Base-by-base conservation (phyloP, 176 grass and related monocot genomes). In the Pharus latifolius region DNA sequence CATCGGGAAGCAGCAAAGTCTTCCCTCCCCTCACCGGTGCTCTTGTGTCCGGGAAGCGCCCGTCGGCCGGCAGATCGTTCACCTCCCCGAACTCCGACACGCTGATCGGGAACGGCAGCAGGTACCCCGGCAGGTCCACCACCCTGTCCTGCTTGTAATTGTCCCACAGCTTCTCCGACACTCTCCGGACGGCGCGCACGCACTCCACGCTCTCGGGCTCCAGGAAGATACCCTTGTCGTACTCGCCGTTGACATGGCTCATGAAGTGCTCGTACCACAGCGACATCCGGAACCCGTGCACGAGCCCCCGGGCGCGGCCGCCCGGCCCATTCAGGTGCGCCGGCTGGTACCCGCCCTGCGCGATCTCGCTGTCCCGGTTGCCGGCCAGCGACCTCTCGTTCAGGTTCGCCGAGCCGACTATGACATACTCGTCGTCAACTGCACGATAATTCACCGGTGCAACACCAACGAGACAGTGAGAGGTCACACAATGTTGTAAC, bases 361-460 rank as follows among this genome's bases (percentile, higher is more conserved):
- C 86, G 45, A 97, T 97, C 86, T 97, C 94, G 12, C 74, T 90
- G 66, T 97, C 94, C 68, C 94, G 26, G 71, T 97, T 56, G 24
- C 94, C 86, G 1, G 89, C 89, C 41, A 97, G 94, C 49, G 94
- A 97, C 43, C 94, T 78, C 78, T 97, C 83, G 77, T 97, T 92
- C 65, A 92, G 77, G 84, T 97, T 97, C 62, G 94, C 89, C 23
- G 89, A 98, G 30, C 94, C 89, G 6, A 98, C 71, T 16, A 98
- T 83, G 49, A 93, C 87, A 17, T 98, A 98, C 66, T 92, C 94
- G 25, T 92, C 89, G 22, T 92, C 86, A 43, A 92, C 89, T 92
- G 70, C 54, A 13, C 18, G 75, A 16, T 26, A 23, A 0, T 24
- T 26, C n/a, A 43, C 1, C 2, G 7, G 40, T n/a, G n/a, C n/a